A percentile compares a stretch with the other conserved stretches of the same genome.
These are phyloP conservation scores for Boeremia lycopersici DNA, from an alignment of 2,329 filamentous ascomycete species.

Conservation along the genomic window DNA sequence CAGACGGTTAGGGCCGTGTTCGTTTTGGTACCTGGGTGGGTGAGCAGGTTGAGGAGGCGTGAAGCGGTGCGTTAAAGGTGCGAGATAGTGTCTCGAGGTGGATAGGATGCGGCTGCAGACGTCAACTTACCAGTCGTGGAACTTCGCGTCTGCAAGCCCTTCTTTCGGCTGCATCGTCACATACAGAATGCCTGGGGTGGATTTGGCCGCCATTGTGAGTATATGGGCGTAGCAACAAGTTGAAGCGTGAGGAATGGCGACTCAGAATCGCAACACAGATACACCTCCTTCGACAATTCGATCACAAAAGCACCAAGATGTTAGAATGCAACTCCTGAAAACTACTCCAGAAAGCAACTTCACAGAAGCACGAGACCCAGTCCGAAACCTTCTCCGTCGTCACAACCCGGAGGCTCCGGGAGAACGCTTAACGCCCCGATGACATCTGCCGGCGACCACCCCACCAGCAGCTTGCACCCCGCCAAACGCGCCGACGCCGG, in stretches of 20 bases:
- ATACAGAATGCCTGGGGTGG: conserved; percentile 72
- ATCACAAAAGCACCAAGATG: no score
- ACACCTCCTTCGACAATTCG: no score
- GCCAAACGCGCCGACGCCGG: not conserved
- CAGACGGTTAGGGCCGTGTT: conserved; percentile 82
- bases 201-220: conserved; percentile 48
- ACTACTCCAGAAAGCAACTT: no score
- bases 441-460: conserved; percentile 41
- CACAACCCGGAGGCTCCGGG: conserved; percentile 6
- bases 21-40: conserved; percentile 74
- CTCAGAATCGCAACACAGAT: no score
- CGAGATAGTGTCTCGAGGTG: conserved; percentile 20
- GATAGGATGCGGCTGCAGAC: conserved; percentile 27
- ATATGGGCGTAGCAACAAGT: not conserved
- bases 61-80: conserved; percentile 38
- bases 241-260: not conserved
- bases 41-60: not conserved
- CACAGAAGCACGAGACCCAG: not conserved
- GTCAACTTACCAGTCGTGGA: conserved; percentile 67
- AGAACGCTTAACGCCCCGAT: conserved; percentile 32
- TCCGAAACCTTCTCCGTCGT: not conserved
- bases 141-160: conserved; percentile 68
- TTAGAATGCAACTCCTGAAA: no score
- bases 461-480: not conserved
- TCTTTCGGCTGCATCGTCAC: conserved; percentile 84